Base-by-base conservation (phyloP, 495 filamentous ascomycete genomes). In the Aspergillus hancockii region DNA sequence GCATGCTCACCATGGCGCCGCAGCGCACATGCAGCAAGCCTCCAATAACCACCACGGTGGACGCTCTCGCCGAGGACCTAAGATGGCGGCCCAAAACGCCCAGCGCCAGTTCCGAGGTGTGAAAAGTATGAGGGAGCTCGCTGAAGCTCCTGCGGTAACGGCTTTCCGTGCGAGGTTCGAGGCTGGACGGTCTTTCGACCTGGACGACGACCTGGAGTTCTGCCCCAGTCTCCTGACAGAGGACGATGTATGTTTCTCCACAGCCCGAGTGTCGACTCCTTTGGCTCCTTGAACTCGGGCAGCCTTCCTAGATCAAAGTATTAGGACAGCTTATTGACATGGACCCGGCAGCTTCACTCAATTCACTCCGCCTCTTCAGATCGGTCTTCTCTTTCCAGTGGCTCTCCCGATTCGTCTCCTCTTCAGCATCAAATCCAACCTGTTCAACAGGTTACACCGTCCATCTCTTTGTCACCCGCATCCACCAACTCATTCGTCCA, bases 161-260 rank as follows among this genome's bases (percentile, higher is more conserved):
- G 85, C 87, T 59, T 96, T 91, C 76, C 89, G 93, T 58, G 83
- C 85, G 41, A 84, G 89, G 68, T 96, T 95, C 70, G 93, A 98
- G 72, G 90, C 92, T 63, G 91, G 89, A 46, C 87, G 92, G 55
- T 97, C 93, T 22, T 99, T 99, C 70, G 94, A 99, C 64, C 80
- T 99, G 64, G 93, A 97, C 65, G 94, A 98, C 70, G 94, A 98
- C 72, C 79, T 97, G 76, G 89, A 96, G 71, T 98, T 98, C 75
- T 97, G 94, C 71, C 94, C 94, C 4, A 86, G 88, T 64, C 83
- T 98, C 63, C 81, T 97, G 79, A 97, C 93, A 23, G 93, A 98
- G 72, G 92, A 87, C 75, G 94, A 98, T 85, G 93, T 97, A 86
- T 83, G 92, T 90, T 63, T 51, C n/a, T 22, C 55, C 58, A 57